Percentiles rank a stretch among this genome's conserved stretches.
phyloP scores from a whole-genome alignment of 257 asterid species.

The Salvia hispanica region DNA sequence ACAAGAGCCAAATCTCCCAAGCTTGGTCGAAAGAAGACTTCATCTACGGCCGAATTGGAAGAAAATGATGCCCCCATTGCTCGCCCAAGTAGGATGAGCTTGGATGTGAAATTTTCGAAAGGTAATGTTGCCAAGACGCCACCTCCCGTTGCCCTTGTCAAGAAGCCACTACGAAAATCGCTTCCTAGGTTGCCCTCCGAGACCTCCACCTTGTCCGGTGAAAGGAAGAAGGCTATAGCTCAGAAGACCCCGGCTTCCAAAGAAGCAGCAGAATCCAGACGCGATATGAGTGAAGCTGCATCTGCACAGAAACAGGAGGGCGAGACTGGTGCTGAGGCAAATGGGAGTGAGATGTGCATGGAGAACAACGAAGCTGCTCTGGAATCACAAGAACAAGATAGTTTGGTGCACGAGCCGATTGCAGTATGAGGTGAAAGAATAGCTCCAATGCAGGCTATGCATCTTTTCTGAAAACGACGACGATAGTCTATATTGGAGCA shows the following conservation, averaged over 20 bases:
- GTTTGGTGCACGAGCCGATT: slow-evolving; percentile 33
- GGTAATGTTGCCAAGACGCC: slow-evolving; percentile 50
- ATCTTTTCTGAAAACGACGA: slow-evolving; percentile 19
- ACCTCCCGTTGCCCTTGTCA: slow-evolving; percentile 40
- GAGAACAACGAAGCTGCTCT: slow-evolving; percentile 25
- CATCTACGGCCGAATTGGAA: slow-evolving; percentile 49
- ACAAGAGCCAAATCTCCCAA: slow-evolving; percentile 88
- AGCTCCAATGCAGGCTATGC: slow-evolving; percentile 30
- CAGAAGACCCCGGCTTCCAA: slow-evolving; percentile 45
- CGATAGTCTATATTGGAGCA: slow-evolving; percentile 35
- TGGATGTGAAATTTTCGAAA: slow-evolving; percentile 64
- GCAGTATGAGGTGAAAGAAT: slow-evolving; percentile 37
- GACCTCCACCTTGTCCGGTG: slow-evolving; percentile 50
- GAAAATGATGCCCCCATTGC: slow-evolving; percentile 47
- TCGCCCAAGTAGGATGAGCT: slow-evolving; percentile 63
- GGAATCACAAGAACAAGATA: slow-evolving; percentile 41
- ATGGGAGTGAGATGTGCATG: slow-evolving; percentile 29
- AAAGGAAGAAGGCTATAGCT: slow-evolving; percentile 47
- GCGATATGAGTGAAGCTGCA: slow-evolving; percentile 38
- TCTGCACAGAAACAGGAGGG: slow-evolving; percentile 27
- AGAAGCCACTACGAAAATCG: slow-evolving; percentile 73
- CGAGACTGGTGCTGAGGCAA: slow-evolving; percentile 24
- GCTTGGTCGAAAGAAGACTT: slow-evolving; percentile 77
- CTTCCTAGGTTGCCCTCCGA: slow-evolving; percentile 88
- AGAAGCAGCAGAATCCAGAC: slow-evolving; percentile 39